Evolutionary conservation across 495 filamentous ascomycete species (phyloP).

Genomic region (Rhypophila decipiens): DNA sequence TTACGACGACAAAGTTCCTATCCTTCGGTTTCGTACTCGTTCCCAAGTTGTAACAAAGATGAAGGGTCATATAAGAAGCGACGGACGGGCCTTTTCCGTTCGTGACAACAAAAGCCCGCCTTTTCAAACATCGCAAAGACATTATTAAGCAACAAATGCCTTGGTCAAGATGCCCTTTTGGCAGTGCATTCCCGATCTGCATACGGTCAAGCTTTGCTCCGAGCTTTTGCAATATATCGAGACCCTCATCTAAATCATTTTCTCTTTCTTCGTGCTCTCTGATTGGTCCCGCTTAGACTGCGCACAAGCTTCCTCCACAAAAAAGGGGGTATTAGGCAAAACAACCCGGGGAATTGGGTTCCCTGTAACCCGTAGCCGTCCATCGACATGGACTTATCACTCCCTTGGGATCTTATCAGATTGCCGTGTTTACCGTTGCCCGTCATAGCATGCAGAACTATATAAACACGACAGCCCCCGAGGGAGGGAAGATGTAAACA

Average conservation of each 20-base stretch:
- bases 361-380: not conserved
- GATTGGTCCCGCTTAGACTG: conserved; percentile 1
- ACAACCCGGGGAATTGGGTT: not conserved
- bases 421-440: not conserved
- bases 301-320: not conserved
- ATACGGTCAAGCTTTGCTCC: not conserved
- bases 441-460: too few species aligned
- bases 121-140: too few species aligned
- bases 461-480: too few species aligned
- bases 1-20: too few species aligned
- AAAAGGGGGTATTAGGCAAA: conserved; percentile 13
- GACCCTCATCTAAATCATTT: conserved; percentile 2
- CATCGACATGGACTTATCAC: not conserved
- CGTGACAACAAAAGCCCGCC: too few species aligned
- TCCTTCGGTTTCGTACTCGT: too few species aligned
- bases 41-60: too few species aligned
- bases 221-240: conserved; percentile 4
- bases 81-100: too few species aligned
- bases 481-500: too few species aligned
- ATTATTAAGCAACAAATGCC: too few species aligned
- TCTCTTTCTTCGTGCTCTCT: not conserved
- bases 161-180: not conserved
- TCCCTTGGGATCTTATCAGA: too few species aligned
- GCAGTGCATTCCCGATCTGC: not conserved
- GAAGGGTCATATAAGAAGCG: too few species aligned